Evolutionary conservation across 352 stramenopile species (phyloP), one percentile per base, ranked within the genome.

Genomic region (Poterioochromonas sp.): DNA sequence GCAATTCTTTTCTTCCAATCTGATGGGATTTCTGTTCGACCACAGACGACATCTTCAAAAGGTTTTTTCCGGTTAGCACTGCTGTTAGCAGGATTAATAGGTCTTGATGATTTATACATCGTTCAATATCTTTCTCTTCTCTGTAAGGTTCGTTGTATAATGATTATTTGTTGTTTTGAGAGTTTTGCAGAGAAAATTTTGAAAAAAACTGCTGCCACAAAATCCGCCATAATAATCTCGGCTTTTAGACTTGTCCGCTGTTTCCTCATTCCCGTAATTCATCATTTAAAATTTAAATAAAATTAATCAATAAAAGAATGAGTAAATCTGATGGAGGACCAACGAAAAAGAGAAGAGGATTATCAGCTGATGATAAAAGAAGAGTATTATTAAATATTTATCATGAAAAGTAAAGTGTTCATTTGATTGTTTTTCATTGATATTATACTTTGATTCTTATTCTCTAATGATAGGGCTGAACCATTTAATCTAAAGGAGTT

Each of bases 401-500:
- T 39, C 80, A 84, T 54, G 63, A 71, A 3, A 71, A 47, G 62
- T 71, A 47, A 62, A n/a, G n/a, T n/a, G n/a, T n/a, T n/a, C n/a
- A 58, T 58, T 58, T 58, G 47, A 58, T 15, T 15, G 26, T 26
- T 15, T 26, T 58, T 58, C 15, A 26, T 58, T 15, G 47, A 58
- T 58, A 26, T 58, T 58, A 15, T 65, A 32, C 54, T 39, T 65
- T 5, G 26, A 39, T 35, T 65, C 5, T 65, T 35, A 22, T 15
- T 39, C 54, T 29, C 3, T 39, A 65, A 32, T 65, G 5, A 32
- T 29, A 74, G 54, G n/a, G 53, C 85, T 44, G 79, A 82, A 44
- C 79, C 83, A 15, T 87, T 86, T 70, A 86, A 77, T 39, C 82
- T 88, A 15, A 88, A 88, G 78, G 84, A 88, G 53, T 83, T 88